Evolutionary conservation across 345 rosid genomes (phyloP), one percentile per base, ranked within the genome.

Genomic region (Turritis glabra): DNA sequence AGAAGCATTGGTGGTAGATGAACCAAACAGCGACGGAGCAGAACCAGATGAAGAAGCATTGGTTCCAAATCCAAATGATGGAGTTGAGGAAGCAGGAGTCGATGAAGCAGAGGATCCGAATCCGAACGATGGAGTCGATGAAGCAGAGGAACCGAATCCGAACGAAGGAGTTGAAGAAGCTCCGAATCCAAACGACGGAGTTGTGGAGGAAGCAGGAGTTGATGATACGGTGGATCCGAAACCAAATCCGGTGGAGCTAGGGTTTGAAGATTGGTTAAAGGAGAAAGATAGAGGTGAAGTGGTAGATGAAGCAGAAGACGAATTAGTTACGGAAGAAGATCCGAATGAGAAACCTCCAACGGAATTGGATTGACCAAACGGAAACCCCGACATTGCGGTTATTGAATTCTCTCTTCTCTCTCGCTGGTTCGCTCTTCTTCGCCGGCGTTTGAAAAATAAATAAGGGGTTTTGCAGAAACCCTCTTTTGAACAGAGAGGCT

Each of bases 281-380:
- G 91, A 73, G 60, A 79, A 83, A 56, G 76, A 57, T 69, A 75
- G 52, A 1, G 84, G 56, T 7, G 81, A 68, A 19, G 84, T 2
- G 38, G 87, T 75, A 41, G 82, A 79, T 30, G 88, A 76, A 70
- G 80, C 73, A 32, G 84, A 71, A 46, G 83, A 62, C 29, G 81
- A 67, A 32, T 62, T 32, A 0, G 83, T 43, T 18, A 56, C 54
- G 62, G 84, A 22, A 38, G 89, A 33, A 77, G 88, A 67, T 70
- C 86, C 88, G 56, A 83, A 75, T 1, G 81, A 59, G 52, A 79
- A 69, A 14, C 71, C 82, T 8, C 76, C 74, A 22, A 52, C 22
- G 26, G 84, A 15, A 17, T 80, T 21, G 35, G 90, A 78, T 61
- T 90, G 88, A 21, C 81, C 87, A 29, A 80, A 77, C 26, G 73